These are phyloP conservation scores for Daldinia bambusicola DNA, from an alignment of 495 filamentous ascomycete genomes.

Conservation along the genomic window DNA sequence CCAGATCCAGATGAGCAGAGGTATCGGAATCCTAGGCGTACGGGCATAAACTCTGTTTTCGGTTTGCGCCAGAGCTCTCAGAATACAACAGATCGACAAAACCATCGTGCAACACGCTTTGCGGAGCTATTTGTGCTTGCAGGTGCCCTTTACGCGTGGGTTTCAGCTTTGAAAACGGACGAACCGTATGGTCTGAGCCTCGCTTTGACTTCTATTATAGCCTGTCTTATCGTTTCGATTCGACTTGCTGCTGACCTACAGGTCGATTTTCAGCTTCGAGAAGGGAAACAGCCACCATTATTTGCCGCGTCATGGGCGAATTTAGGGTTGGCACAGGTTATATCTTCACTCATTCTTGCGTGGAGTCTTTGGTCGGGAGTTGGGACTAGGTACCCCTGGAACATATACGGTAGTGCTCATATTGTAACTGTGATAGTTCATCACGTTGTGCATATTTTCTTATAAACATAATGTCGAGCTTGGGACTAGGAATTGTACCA, in stretches of 20 bases:
- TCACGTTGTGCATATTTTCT: slow-evolving; percentile 45
- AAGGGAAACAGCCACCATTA: slow-evolving; percentile 35
- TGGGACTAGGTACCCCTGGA: slow-evolving; percentile 22
- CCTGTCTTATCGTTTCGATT: slow-evolving; percentile 43
- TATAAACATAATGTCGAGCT: slow-evolving; percentile 20
- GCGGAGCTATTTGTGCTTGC: slow-evolving; percentile 39
- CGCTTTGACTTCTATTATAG: slow-evolving; percentile 40
- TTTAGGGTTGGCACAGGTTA: slow-evolving; percentile 39
- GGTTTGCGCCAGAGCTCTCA: neutral
- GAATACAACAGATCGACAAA: slow-evolving; percentile 7
- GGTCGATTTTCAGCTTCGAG: slow-evolving; percentile 34
- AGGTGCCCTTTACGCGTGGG: slow-evolving; percentile 37
- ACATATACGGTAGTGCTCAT: slow-evolving; percentile 41
- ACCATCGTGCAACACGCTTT: slow-evolving; percentile 24
- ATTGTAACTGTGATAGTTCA: slow-evolving; percentile 44
- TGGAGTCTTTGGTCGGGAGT: slow-evolving; percentile 45
- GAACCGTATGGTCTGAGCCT: slow-evolving; percentile 43
- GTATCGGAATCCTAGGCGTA: neutral
- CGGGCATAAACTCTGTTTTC: slow-evolving; percentile 15
- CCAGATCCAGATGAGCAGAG: slow-evolving; percentile 40
- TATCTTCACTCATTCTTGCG: slow-evolving; percentile 39
- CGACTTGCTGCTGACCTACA: slow-evolving; percentile 45
- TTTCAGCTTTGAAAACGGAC: slow-evolving; percentile 36
- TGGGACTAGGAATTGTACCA: neutral
- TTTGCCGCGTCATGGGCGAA: slow-evolving; percentile 36